phyloP scores from a whole-genome alignment of 139 green algal species.

The Penium margaritaceum region DNA sequence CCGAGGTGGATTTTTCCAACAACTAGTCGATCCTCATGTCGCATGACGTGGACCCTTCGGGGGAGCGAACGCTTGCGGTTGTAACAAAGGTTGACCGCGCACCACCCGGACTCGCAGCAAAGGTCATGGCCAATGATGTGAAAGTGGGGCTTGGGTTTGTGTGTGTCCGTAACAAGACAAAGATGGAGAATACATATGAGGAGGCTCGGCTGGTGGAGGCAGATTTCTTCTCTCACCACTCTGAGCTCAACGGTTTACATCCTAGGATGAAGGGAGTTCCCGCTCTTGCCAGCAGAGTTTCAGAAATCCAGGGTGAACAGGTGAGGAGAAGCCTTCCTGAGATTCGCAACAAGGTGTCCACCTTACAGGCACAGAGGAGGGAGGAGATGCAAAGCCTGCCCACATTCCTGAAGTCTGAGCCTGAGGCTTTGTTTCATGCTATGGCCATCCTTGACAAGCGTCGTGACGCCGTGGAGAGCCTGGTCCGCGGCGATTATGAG shows the following conservation, averaged over 20 bases:
- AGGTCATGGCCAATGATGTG: constrained; percentile 22
- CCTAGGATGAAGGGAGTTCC: constrained; percentile 14
- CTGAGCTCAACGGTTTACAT: neutral
- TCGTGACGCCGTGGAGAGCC: constrained; percentile 5
- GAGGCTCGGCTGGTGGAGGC: constrained; percentile 11
- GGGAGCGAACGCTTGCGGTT: constrained; percentile 34
- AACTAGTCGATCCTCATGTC: constrained; percentile 40
- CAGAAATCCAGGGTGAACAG: constrained; percentile 18
- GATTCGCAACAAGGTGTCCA: constrained; percentile 9
- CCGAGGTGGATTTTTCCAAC: constrained; percentile 34
- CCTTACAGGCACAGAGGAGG: constrained; percentile 4
- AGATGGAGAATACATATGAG: constrained; percentile 9
- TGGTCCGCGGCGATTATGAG: constrained; percentile 14
- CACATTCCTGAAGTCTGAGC: neutral
- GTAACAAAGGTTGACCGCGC: constrained; percentile 33
- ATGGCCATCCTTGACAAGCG: neutral
- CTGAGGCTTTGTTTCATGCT: constrained; percentile 6
- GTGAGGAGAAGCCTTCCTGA: constrained; percentile 4
- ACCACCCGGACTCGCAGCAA: constrained; percentile 25
- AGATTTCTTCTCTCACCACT: constrained; percentile 10
- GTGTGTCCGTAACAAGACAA: constrained; percentile 18
- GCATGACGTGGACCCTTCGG: constrained; percentile 19
- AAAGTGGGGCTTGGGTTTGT: constrained; percentile 26
- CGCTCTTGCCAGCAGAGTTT: neutral
- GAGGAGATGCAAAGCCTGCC: constrained; percentile 15